phyloP scores from a whole-genome alignment of 1,284 basidiomycete genomes.

The Heterobasidion irregulare region DNA sequence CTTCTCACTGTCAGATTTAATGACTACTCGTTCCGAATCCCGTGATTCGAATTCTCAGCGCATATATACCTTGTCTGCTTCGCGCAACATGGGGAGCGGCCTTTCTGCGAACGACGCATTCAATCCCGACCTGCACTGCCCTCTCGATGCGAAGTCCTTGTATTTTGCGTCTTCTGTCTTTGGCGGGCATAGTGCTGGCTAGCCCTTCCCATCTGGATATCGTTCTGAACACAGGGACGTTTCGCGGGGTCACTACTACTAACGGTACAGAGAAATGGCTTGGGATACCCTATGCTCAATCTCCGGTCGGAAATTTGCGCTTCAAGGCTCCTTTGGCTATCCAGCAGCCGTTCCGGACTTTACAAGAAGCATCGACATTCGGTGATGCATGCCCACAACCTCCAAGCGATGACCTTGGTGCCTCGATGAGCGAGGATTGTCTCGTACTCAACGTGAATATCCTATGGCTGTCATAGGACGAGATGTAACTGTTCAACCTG shows the following conservation, averaged over 20 bases:
- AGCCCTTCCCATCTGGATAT: constrained; percentile 14
- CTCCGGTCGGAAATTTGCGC: constrained; percentile 43
- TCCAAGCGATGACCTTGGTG: constrained; percentile 23
- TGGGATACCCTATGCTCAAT: constrained; percentile 58
- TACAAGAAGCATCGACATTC: constrained; percentile 39
- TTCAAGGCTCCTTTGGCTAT: constrained; percentile 55
- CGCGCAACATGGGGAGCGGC: too few relatives aligned
- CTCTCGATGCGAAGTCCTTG: too few relatives aligned
- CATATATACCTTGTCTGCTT: too few relatives aligned
- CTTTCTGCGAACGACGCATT: background rate
- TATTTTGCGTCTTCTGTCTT: background rate
- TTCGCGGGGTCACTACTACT: constrained; percentile 29
- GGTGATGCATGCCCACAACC: constrained; percentile 52
- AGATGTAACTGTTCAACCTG: background rate
- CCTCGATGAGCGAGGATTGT: constrained; percentile 45
- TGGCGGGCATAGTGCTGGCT: background rate
- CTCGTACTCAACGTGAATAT: constrained; percentile 38
- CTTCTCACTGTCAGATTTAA: too few relatives aligned
- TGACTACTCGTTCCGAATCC: too few relatives aligned
- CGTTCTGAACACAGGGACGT: constrained; percentile 31
- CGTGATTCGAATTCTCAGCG: too few relatives aligned
- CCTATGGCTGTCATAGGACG: background rate
- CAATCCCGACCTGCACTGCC: too few relatives aligned
- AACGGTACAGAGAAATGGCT: constrained; percentile 42
- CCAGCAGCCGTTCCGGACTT: constrained; percentile 16